Evolutionary conservation across 768 basidiomycete genomes (phyloP), one percentile per base, ranked within the genome.

Genomic region (Boletus patriciae): DNA sequence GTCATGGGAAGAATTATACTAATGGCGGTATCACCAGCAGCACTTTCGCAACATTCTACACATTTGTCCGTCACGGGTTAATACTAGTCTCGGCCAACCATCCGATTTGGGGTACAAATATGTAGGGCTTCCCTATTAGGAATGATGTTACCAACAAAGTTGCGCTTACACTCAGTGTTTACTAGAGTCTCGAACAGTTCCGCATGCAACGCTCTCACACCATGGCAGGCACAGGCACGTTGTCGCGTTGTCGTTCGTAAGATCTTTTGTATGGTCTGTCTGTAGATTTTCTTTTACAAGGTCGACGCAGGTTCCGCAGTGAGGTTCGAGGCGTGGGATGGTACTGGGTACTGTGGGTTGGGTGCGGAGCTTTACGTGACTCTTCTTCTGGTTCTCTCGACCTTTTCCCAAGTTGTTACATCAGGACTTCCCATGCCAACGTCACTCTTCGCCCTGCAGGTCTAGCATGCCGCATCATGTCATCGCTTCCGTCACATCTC

Each of bases 141-240:
- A 55, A 21, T 31, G 31, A 11, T 31, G 31, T 6, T 13, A 36
- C 31, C 4, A 50, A 40, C 19, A 45, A 52, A 18, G 58, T 46
- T 59, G 43, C 23, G 42, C 25, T 51, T 45, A 59, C 36, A 25
- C 42, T 16, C 21, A 25, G n/a, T 16, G 21, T 21, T 58, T 58
- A 58, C 56, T 42, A 23, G 12, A 58, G 18, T 13, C 18, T 25
- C 33, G 16, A 19, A 15, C 12, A 18, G 41, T 27, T 23, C 10
- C 49, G 9, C 33, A 23, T 31, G 31, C 21, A 23, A n/a, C 4
- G 6, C 19, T 16, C 34, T 54, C 38, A 27, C 48, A 18, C 19
- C 19, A 1, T 36, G 19, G 29, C 23, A 57, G 54, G 56, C n/a
- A 46, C 34, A 6, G 15, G 34, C 15, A 36, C 34, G 34, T 25